phyloP scores from a whole-genome alignment of 1,284 basidiomycete genomes.

The Termitomyces sp. region DNA sequence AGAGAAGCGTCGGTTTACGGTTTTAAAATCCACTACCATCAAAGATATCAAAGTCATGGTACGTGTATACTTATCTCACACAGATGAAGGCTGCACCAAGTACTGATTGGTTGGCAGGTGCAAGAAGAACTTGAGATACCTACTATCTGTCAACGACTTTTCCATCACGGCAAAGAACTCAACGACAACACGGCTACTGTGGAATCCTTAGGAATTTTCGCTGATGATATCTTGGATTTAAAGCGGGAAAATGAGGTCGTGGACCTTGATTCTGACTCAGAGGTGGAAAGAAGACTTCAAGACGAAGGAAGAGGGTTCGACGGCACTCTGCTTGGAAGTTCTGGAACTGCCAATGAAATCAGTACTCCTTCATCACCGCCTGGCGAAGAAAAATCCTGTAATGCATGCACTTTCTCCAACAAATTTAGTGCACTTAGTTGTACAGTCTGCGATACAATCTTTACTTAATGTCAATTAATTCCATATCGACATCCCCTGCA shows the following conservation, averaged over 20 bases:
- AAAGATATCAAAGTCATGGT: slow-evolving; percentile 76
- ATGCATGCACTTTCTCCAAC: slow-evolving; percentile 42
- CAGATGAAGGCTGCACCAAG: neutral
- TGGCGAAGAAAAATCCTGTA: slow-evolving; percentile 34
- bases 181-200: slow-evolving; percentile 59
- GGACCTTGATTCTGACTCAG: slow-evolving; percentile 47
- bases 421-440: slow-evolving; percentile 31
- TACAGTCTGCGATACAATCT: slow-evolving; percentile 37
- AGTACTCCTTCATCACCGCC: slow-evolving; percentile 18
- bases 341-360: slow-evolving; percentile 23
- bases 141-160: slow-evolving; percentile 69
- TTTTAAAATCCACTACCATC: slow-evolving; percentile 62
- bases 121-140: slow-evolving; percentile 59
- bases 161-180: slow-evolving; percentile 57
- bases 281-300: slow-evolving; percentile 43
- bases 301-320: slow-evolving; percentile 69
- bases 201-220: slow-evolving; percentile 53
- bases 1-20: slow-evolving; percentile 45
- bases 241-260: slow-evolving; percentile 57
- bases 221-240: slow-evolving; percentile 64
- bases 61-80: slow-evolving; percentile 17
- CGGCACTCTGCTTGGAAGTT: slow-evolving; percentile 63
- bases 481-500: slow-evolving; percentile 14
- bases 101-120: slow-evolving; percentile 35
- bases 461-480: slow-evolving; percentile 25